Base-by-base conservation (phyloP, 192 early-diverging fungal genomes). In the Backusella psychrophila region DNA sequence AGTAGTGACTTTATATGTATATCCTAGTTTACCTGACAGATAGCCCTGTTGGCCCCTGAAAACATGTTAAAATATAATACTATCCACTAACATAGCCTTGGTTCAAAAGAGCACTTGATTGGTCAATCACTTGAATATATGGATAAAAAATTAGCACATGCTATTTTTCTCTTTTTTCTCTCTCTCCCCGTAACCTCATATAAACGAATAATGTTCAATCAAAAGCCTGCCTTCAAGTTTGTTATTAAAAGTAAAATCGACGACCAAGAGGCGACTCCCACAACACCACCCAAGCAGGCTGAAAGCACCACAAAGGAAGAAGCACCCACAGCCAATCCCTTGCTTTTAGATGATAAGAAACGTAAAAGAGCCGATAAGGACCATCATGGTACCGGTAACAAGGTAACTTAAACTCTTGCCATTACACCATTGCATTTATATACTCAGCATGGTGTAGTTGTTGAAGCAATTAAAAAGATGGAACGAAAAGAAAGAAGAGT, bases 401-500 rank as follows among this genome's bases (percentile, higher is more conserved):
- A 44, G 69, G 38, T 39, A 71, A 21, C 19, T 11, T 0, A 42
- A 70, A 41, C 15, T 15, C 14, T 17, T 49, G n/a, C n/a, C 6
- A n/a, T n/a, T 53, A 35, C 4, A 21, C 71, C n/a, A 3, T 39
- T 39, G 38, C 9, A 8, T 21, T 38, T n/a, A 15, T 3, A 29
- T 23, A 17, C 29, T 44, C 15, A 12, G 3, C 42, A 1, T 53
- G 3, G 9, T 33, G 9, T 41, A 79, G 78, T 75, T 79, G n/a
- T 63, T 75, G 29, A 72, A 34, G 3, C 78, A 79, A 66, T 44
- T 79, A 44, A 26, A 75, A 21, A 71, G 52, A 71, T 79, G 73
- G 78, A 75, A 75, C 29, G 26, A 75, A 23, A 75, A 75, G 12
- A 69, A 75, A 26, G 68, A 74, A n/a, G 73, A 75, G 31, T 68